Evolutionary conservation across 2,329 filamentous ascomycete species (phyloP), one percentile per base, ranked within the genome.

Genomic region (Esteya vermicola): DNA sequence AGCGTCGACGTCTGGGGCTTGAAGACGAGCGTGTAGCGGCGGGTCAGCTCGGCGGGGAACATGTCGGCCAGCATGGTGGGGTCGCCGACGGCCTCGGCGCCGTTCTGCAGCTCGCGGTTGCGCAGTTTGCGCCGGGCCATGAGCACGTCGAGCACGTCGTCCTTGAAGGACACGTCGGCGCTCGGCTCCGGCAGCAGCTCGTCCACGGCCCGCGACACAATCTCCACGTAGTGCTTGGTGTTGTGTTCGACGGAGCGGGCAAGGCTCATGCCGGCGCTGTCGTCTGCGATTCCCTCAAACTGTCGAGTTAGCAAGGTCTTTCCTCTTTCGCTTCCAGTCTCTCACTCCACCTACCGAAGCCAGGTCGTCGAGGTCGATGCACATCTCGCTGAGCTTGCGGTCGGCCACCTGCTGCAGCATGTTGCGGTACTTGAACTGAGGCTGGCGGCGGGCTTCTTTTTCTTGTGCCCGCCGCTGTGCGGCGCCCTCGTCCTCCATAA

Each of bases 101-200:
- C 70, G 49, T 77, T 70, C 18, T 70, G 63, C 45, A 93, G 69
- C 33, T 80, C 78, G 48, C 85, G 81, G 57, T 98, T 96, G 50
- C 86, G 78, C 52, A 79, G 81, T 51, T 84, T 78, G 51, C 91
- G 80, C 55, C 93, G 85, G 31, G 85, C 84, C 81, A 95, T 93
- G 53, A 98, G 81, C 23, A 98, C 85, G 60, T 98, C 91, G 33
- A 98, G 71, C 9, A 96, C 88, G 60, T 98, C 91, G 54, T 95
- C 88, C 59, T 96, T 96, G 70, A 94, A 96, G 74, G 74, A 88
- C 49, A 89, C 71, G 48, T 94, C 85, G 39, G 68, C 69, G 13
- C 75, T 81, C 31, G 88, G 81, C 46, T 72, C 67, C 1, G 91
- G 91, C 72, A 98, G 77, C 40, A 84, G 71, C 43, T 78, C 81